These are phyloP conservation scores for Coniochaeta sp. DNA, from an alignment of 2,329 filamentous ascomycete species.

Conservation along the genomic window DNA sequence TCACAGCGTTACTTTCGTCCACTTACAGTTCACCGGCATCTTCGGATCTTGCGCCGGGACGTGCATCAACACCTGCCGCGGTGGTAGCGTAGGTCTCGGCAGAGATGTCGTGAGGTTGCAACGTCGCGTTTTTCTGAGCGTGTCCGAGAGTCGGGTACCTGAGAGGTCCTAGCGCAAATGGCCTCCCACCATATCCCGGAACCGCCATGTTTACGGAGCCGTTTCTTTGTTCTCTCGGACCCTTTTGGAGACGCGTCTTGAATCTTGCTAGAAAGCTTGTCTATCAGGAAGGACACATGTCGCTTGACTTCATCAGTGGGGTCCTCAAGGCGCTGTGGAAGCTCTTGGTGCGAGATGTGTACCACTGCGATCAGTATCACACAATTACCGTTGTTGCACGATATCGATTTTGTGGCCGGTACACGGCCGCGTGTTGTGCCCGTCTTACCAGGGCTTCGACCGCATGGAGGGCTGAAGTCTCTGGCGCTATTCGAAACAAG, in stretches of 20 bases:
- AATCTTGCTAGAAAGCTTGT: not conserved
- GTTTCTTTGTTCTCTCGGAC: not conserved
- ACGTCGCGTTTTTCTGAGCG: not conserved
- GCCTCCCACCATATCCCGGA: not conserved
- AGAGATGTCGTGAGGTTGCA: not conserved
- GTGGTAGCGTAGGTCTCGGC: not conserved
- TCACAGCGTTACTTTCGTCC: too few relatives aligned
- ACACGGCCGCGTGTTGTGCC: not conserved
- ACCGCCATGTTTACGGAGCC: not conserved
- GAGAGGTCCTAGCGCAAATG: not conserved
- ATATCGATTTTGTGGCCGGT: not conserved
- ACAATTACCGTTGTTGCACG: not conserved
- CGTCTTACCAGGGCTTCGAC: not conserved
- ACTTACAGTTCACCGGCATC: not conserved
- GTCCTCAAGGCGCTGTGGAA: not conserved
- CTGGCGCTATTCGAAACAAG: not conserved
- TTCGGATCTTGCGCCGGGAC: not conserved
- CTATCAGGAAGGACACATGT: too few relatives aligned
- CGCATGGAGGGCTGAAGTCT: not conserved
- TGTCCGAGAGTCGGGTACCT: conserved; percentile 2
- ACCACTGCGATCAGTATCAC: not conserved
- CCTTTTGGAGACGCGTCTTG: not conserved
- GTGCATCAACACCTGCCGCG: not conserved
- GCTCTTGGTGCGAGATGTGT: not conserved
- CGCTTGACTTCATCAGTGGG: too few relatives aligned